Evolutionary conservation across 75 land plant species (phyloP).

Genomic region (Isoetes taiwanensis): DNA sequence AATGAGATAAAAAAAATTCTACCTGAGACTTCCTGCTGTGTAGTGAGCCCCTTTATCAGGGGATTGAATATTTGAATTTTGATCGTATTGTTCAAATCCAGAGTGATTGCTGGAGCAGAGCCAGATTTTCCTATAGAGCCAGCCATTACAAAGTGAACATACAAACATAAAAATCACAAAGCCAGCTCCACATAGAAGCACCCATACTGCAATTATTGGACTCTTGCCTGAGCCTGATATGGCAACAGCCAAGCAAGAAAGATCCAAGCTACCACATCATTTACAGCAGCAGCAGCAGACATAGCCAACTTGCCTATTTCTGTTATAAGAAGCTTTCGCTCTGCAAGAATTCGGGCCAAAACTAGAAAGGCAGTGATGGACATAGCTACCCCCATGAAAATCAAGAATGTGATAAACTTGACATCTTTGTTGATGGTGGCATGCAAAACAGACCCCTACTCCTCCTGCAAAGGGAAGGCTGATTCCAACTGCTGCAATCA

Average conservation of each 20-base stretch:
- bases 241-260: conserved; percentile 71
- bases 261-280: conserved; percentile 85
- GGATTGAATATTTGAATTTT: too few species aligned
- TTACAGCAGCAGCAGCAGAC: conserved; percentile 83
- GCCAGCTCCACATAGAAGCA: conserved; percentile 38
- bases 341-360: conserved; percentile 76
- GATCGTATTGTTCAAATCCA: too few species aligned
- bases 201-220: conserved; percentile 49
- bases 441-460: conserved; percentile 40
- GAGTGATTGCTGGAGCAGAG: too few species aligned
- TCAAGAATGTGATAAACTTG: conserved; percentile 31
- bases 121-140: too few species aligned
- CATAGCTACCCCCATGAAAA: conserved; percentile 82
- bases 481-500: conserved; percentile 57
- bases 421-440: conserved; percentile 38
- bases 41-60: too few species aligned
- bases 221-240: conserved; percentile 41
- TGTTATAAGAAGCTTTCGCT: conserved; percentile 75
- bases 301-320: conserved; percentile 74
- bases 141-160: too few species aligned
- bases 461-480: conserved; percentile 50
- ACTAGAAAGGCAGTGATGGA: conserved; percentile 87
- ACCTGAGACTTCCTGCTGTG: too few species aligned
- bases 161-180: conserved; percentile 34
- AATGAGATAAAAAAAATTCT: too few species aligned